Base-by-base conservation (phyloP, 768 basidiomycete species). In the Dacryopinax spathularia region DNA sequence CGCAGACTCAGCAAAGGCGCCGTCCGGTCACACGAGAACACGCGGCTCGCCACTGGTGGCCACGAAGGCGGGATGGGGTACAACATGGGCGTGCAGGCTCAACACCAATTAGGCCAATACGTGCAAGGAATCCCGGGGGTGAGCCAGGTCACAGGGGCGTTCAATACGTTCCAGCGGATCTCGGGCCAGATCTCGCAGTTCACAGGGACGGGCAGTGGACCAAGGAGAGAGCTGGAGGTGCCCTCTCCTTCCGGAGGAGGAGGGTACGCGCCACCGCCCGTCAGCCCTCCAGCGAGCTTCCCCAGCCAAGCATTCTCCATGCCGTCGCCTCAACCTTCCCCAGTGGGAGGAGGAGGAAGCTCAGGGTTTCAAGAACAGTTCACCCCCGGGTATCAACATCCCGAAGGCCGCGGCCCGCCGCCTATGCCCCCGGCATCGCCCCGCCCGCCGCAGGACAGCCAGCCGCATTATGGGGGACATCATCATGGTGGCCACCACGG, bases 21-120 rank as follows among this genome's bases (percentile, higher is more conserved):
- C 0, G 87, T 91, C 0, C 81, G 84, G 3, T 82, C 82, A 66
- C 88, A 90, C 73, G 74, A 86, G 71, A 90, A 90, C 71, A 78
- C 84, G 33, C 82, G 89, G 0, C 68, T 77, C 5, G 25, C 25
- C 25, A 56, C 48, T 10, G 48, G 48, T 13, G 48, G 25, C 15
- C 25, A 43, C 34, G 61, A 33, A 10, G 20, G 9, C 5, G 44
- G 43, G n/a, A n/a, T 37, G 25, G 63, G 63, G 5, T 22, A 48
- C 56, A 59, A 63, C 56, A 33, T 37, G 44, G 63, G 63, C 34
- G 34, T 59, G 18, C 48, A 63, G 56, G 63, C 63, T 10, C 63
- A 63, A 33, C 41, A 63, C 34, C 33, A 63, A 18, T 5, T 63
- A 13, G 29, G 29, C 15, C 27, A n/a, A n/a, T 63, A 63, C 33